phyloP scores from a whole-genome alignment of 441 rosid genomes.

The Kokia cookei region DNA sequence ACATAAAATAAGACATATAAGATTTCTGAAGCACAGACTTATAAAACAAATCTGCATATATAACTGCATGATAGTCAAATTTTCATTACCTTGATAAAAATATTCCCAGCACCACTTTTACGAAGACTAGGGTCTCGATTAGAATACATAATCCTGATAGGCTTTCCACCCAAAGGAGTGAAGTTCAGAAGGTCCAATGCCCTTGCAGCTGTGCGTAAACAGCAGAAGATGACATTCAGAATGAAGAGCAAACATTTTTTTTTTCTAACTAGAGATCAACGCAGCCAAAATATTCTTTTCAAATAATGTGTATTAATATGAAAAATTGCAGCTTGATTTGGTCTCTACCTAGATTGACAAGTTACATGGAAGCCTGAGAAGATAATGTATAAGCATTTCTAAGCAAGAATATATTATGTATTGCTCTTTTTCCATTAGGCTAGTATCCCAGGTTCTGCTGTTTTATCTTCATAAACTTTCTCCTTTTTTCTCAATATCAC shows the following conservation, averaged over 20 bases:
- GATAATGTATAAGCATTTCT: background rate
- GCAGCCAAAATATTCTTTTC: background rate
- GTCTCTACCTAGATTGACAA: background rate
- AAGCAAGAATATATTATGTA: background rate
- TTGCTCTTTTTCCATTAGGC: background rate
- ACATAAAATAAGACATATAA: background rate
- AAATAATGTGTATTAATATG: background rate
- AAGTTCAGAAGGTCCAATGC: constrained; percentile 74
- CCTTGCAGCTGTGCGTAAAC: constrained; percentile 55
- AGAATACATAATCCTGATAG: constrained; percentile 76
- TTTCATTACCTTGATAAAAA: constrained; percentile 62
- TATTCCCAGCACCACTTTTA: constrained; percentile 80
- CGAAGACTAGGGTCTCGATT: constrained; percentile 80
- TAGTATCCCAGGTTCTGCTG: background rate
- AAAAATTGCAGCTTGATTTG: background rate
- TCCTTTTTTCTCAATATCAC: background rate
- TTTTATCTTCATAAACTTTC: background rate
- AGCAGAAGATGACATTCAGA: background rate
- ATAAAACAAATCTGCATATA: constrained; percentile 1
- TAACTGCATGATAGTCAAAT: background rate
- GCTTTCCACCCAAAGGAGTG: constrained; percentile 63
- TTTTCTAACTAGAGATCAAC: background rate
- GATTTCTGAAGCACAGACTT: background rate
- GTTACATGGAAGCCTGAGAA: background rate
- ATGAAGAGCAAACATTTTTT: background rate